phyloP scores from a whole-genome alignment of 75 land plant species.

The Pseudotsuga menziesii region DNA sequence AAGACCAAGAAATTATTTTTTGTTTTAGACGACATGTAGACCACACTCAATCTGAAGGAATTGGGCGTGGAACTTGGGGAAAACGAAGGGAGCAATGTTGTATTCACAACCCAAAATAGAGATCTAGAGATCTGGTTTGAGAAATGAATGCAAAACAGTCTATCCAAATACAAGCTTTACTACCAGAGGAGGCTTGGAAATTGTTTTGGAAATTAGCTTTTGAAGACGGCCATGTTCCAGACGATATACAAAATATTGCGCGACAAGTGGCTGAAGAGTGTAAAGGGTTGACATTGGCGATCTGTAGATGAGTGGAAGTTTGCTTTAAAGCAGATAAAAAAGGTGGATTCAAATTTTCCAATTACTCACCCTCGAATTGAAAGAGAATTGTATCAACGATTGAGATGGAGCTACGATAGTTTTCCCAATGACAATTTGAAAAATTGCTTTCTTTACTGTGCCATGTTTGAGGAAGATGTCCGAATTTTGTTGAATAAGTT shows the following conservation, averaged over 20 bases:
- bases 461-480: too few relatives aligned
- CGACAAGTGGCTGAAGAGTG: conserved; percentile 10
- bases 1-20: too few relatives aligned
- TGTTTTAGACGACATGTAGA: too few relatives aligned
- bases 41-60: too few relatives aligned
- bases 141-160: background rate
- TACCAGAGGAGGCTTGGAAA: conserved; percentile 17
- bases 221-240: background rate
- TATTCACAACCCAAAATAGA: too few relatives aligned
- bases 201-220: conserved; percentile 14
- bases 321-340: conserved; percentile 10
- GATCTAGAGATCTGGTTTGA: too few relatives aligned
- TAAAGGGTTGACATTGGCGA: conserved; percentile 22
- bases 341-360: background rate
- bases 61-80: too few relatives aligned
- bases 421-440: background rate
- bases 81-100: too few relatives aligned
- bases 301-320: conserved; percentile 4
- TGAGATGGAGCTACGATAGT: conserved; percentile 16
- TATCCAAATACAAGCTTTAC: background rate
- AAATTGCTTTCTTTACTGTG: too few relatives aligned
- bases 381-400: background rate
- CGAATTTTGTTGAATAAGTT: too few relatives aligned
- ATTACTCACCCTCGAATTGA: background rate
- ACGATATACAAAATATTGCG: background rate